phyloP scores from a whole-genome alignment of 2,329 filamentous ascomycete genomes.

The Xylariomycetidae sp. region DNA sequence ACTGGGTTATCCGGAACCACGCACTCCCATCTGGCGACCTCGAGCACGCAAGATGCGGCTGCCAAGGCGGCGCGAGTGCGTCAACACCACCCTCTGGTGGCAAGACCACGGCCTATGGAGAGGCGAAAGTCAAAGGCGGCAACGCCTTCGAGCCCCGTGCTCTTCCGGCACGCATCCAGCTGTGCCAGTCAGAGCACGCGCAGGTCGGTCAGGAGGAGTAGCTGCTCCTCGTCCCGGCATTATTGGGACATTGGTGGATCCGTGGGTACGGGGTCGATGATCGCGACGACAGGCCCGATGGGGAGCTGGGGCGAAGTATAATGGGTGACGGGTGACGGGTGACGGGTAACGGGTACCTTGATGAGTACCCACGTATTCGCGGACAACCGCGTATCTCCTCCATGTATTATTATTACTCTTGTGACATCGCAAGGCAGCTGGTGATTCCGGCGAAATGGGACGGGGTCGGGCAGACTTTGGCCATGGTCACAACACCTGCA shows the following conservation, averaged over 20 bases:
- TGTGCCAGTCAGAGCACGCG: conserved; percentile 86
- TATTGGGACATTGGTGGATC: conserved; percentile 90
- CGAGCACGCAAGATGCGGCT: conserved; percentile 57
- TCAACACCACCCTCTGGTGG: conserved; percentile 82
- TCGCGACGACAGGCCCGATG: conserved; percentile 60
- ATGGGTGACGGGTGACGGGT: conserved; percentile 25
- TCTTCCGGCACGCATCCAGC: conserved; percentile 52
- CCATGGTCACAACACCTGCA: too few species aligned
- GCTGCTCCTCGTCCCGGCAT: conserved; percentile 64
- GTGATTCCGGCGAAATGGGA: too few species aligned
- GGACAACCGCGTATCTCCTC: conserved; percentile 5
- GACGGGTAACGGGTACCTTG: conserved; percentile 3
- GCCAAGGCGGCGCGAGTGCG: conserved; percentile 78
- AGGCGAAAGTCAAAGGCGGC: conserved; percentile 51
- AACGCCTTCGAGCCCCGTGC: conserved; percentile 42
- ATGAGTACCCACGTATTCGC: conserved; percentile 2
- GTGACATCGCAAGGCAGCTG: too few species aligned
- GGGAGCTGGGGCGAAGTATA: conserved; percentile 73
- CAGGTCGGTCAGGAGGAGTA: conserved; percentile 61
- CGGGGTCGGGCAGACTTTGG: too few species aligned
- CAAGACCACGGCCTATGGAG: conserved; percentile 47
- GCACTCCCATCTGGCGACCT: conserved; percentile 35
- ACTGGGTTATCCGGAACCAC: conserved; percentile 38
- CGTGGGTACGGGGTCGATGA: conserved; percentile 67
- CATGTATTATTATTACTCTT: conserved; percentile 17